These are phyloP conservation scores for Dalechampia spathulata DNA, from an alignment of 441 rosid species.

Conservation along the genomic window DNA sequence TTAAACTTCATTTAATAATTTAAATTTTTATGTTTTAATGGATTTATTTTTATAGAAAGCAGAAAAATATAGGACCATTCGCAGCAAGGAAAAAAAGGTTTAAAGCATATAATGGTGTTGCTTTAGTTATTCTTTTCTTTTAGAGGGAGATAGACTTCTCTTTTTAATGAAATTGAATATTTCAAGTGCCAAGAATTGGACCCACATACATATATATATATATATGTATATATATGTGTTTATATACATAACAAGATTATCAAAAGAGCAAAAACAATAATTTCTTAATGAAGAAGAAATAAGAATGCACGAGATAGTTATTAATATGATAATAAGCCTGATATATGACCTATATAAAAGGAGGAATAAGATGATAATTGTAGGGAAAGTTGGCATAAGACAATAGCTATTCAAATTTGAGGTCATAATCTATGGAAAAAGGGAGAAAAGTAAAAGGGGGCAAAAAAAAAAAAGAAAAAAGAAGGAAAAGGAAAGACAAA, in stretches of 20 bases:
- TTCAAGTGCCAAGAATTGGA: neutral
- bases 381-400: slow-evolving; percentile 16
- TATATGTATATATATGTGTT: too few species aligned
- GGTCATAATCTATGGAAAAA: slow-evolving; percentile 20
- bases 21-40: too few species aligned
- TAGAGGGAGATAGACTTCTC: slow-evolving; percentile 1
- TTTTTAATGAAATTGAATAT: slow-evolving; percentile 4
- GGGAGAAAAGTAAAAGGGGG: neutral
- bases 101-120: slow-evolving; percentile 6
- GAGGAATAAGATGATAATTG: neutral
- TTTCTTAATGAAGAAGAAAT: slow-evolving; percentile 19
- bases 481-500: slow-evolving; percentile 20
- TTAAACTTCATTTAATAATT: too few species aligned
- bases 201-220: too few species aligned
- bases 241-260: neutral
- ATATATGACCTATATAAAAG: neutral
- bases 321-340: too few species aligned
- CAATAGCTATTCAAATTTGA: slow-evolving; percentile 10
- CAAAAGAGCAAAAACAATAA: too few species aligned
- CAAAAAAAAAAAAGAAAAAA: neutral
- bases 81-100: neutral
- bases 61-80: neutral
- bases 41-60: too few species aligned
- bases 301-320: neutral
- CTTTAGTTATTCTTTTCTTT: slow-evolving; percentile 2